These are phyloP conservation scores for Candida nonsorbophila DNA, from an alignment of 805 yeast genomes.

Conservation along the genomic window DNA sequence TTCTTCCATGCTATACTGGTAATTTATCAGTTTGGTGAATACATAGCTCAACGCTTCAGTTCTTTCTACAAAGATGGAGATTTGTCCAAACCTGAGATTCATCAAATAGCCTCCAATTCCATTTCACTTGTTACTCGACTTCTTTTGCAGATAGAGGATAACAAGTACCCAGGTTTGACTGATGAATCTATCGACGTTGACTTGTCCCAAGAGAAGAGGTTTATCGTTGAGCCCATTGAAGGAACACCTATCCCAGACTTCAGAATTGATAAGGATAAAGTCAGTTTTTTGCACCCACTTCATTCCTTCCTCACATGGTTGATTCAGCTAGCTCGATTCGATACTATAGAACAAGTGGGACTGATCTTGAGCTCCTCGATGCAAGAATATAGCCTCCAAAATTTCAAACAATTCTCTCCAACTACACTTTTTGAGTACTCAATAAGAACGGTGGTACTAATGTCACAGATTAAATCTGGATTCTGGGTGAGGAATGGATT, in stretches of 20 bases:
- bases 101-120: constrained; percentile 12
- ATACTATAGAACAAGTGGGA: constrained; percentile 15
- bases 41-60: constrained; percentile 42
- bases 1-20: constrained; percentile 67
- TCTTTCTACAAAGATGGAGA: constrained; percentile 12
- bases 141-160: constrained; percentile 24
- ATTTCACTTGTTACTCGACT: constrained; percentile 24
- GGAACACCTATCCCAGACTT: constrained; percentile 17
- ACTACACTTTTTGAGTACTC: constrained; percentile 62
- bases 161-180: constrained; percentile 19
- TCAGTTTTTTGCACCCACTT: constrained; percentile 76
- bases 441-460: constrained; percentile 64
- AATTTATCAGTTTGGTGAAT: constrained; percentile 56
- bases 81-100: constrained; percentile 11
- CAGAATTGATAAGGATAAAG: constrained; percentile 33
- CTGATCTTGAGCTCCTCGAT: constrained; percentile 11
- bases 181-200: constrained; percentile 24
- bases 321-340: constrained; percentile 46
- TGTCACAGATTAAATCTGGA: constrained; percentile 83
- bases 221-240: constrained; percentile 17
- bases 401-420: constrained; percentile 9
- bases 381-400: constrained; percentile 1
- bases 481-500: constrained; percentile 94
- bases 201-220: constrained; percentile 8
- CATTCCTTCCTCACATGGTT: constrained; percentile 72